Conservation (phyloP, 176 grass and related monocot species). For the Oryza rufipogon region DNA sequence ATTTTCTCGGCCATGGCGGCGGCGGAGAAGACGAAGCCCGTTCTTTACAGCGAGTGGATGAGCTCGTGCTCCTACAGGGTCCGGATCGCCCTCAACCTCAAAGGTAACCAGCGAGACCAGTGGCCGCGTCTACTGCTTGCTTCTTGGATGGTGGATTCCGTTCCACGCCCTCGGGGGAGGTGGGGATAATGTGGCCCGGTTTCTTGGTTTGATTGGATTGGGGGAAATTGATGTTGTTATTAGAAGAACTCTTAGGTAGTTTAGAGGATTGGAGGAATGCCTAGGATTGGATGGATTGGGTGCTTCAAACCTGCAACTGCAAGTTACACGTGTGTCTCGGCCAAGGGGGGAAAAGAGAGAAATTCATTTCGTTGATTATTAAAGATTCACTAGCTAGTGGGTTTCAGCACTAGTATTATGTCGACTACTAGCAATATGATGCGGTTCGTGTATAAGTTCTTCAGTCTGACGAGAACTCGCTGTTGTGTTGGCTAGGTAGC, state of each 20-base stretch:
- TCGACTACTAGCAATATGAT: background rate
- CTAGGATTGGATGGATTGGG: too few species aligned
- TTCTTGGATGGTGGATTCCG: background rate
- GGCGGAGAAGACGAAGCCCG: conserved; percentile 25
- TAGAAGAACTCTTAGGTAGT: background rate
- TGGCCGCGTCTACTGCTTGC: background rate
- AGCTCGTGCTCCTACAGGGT: conserved; percentile 79
- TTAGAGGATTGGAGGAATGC: background rate
- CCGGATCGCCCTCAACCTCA: conserved; percentile 83
- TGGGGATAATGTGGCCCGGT: background rate
- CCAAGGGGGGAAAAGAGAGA: background rate
- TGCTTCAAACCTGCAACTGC: too few species aligned
- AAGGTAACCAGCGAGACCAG: conserved; percentile 53
- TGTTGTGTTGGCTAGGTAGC: background rate
- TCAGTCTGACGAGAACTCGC: background rate
- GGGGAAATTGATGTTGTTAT: background rate
- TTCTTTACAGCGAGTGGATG: conserved; percentile 67
- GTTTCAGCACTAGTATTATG: too few species aligned
- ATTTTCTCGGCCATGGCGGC: conserved; percentile 24
- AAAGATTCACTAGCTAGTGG: background rate
- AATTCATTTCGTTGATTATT: background rate
- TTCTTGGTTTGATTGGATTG: background rate
- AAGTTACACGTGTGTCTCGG: too few species aligned
- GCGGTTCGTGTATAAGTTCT: background rate
- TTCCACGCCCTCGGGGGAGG: background rate